These are phyloP conservation scores for Hirschioporus abietinus DNA, from an alignment of 768 basidiomycete species.

Conservation along the genomic window DNA sequence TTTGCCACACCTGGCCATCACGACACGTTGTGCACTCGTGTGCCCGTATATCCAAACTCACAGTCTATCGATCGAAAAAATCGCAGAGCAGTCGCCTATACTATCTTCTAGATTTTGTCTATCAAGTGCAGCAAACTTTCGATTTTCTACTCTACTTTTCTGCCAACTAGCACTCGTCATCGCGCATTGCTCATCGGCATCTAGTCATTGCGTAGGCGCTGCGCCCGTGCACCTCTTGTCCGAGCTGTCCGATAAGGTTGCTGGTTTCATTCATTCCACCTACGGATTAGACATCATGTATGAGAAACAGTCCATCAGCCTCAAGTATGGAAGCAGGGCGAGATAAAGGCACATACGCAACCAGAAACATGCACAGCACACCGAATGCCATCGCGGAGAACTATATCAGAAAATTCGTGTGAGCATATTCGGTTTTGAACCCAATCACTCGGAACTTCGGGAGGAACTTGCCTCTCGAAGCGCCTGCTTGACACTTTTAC, in stretches of 20 bases:
- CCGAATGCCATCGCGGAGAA: constrained; percentile 91
- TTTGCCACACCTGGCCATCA: too few species aligned
- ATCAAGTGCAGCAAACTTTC: constrained; percentile 8
- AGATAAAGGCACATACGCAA: constrained; percentile 61
- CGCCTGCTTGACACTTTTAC: constrained; percentile 84
- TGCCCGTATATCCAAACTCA: too few species aligned
- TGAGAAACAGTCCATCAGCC: constrained; percentile 14
- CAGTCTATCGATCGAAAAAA: constrained; percentile 25
- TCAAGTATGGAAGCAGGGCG: constrained; percentile 8
- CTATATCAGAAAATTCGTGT: constrained; percentile 34
- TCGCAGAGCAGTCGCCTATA: background rate
- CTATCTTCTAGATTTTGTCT: background rate
- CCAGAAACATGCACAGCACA: constrained; percentile 86
- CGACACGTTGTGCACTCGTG: too few species aligned
- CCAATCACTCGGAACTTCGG: background rate
- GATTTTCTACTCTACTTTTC: constrained; percentile 13
- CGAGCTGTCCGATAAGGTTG: too few species aligned
- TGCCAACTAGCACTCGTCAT: constrained; percentile 12
- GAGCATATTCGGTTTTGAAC: background rate
- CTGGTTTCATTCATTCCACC: constrained; percentile 68
- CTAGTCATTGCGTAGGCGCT: constrained; percentile 10
- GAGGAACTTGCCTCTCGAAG: constrained; percentile 68
- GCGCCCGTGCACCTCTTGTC: constrained; percentile 12
- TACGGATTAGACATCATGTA: constrained; percentile 27
- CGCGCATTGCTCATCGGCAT: constrained; percentile 10